A percentile compares a stretch with the other conserved stretches of the same genome.
Evolutionary conservation across 306 rosid species (phyloP).

Genomic region (Glycine latifolia): DNA sequence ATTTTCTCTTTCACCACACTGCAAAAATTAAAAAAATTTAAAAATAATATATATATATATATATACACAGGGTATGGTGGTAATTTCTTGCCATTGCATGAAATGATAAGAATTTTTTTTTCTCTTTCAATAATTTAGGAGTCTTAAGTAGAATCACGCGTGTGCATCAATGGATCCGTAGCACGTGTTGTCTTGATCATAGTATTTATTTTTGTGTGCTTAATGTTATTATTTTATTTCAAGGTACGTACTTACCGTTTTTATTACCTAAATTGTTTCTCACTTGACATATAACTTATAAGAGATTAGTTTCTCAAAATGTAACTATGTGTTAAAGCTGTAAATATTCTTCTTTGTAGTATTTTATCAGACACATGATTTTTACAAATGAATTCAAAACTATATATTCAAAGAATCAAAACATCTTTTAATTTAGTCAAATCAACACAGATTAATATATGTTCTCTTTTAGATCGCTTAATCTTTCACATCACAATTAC

Average conservation of each 20-base stretch:
- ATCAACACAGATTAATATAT: too few relatives aligned
- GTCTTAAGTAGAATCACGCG: conserved; percentile 36
- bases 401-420: neutral
- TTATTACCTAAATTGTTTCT: neutral
- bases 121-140: neutral
- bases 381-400: neutral
- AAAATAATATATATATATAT: too few relatives aligned
- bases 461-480: too few relatives aligned
- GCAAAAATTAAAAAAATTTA: too few relatives aligned
- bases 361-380: neutral
- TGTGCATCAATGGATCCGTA: conserved; percentile 36
- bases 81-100: neutral
- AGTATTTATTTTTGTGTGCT: neutral
- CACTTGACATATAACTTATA: neutral
- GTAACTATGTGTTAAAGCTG: neutral
- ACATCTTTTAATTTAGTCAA: neutral
- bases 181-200: conserved; percentile 46
- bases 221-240: neutral
- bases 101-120: neutral
- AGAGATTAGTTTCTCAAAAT: neutral
- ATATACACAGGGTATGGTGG: too few relatives aligned
- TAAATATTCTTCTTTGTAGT: neutral
- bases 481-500: too few relatives aligned
- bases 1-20: neutral
- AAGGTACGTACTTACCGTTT: neutral